These are phyloP conservation scores for Solanum paucissectum DNA, from an alignment of 257 asterid genomes.

Conservation along the genomic window DNA sequence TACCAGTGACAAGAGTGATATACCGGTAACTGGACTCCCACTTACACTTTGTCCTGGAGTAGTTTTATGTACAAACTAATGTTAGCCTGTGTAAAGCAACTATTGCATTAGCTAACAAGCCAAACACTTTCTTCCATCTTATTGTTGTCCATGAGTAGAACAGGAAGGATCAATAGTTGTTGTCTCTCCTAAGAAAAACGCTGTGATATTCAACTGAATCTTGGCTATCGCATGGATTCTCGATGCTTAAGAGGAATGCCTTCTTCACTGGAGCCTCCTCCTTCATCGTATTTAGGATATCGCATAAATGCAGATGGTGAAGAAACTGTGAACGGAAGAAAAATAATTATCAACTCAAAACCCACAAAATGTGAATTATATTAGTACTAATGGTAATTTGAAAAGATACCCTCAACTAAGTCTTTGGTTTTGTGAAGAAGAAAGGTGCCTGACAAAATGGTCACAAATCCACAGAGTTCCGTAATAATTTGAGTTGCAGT, in stretches of 20 bases:
- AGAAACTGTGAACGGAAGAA: slow-evolving; percentile 4
- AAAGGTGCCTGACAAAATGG: slow-evolving; percentile 29
- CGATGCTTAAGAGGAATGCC: slow-evolving; percentile 16
- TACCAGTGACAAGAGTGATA: not conserved
- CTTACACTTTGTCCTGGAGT: not conserved
- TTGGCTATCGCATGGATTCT: slow-evolving; percentile 5
- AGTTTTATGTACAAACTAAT: not conserved
- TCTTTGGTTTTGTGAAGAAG: slow-evolving; percentile 32
- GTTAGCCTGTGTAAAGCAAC: not conserved
- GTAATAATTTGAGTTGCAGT: slow-evolving; percentile 26
- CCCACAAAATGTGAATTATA: not conserved
- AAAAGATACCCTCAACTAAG: slow-evolving; percentile 14
- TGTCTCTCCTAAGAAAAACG: not conserved
- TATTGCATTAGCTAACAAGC: not conserved
- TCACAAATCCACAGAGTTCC: slow-evolving; percentile 28
- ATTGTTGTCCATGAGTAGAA: not conserved
- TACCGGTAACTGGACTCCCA: not conserved
- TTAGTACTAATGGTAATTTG: not conserved
- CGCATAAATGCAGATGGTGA: not conserved
- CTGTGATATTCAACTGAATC: not conserved
- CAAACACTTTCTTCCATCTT: not conserved
- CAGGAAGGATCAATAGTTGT: not conserved
- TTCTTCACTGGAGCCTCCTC: slow-evolving; percentile 4
- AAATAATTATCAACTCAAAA: not conserved
- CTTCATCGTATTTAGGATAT: slow-evolving; percentile 7